A percentile compares a stretch with the other conserved stretches of the same genome.
These are phyloP conservation scores for Zizania palustris DNA, from an alignment of 202 grass and related monocot genomes.

Conservation along the genomic window DNA sequence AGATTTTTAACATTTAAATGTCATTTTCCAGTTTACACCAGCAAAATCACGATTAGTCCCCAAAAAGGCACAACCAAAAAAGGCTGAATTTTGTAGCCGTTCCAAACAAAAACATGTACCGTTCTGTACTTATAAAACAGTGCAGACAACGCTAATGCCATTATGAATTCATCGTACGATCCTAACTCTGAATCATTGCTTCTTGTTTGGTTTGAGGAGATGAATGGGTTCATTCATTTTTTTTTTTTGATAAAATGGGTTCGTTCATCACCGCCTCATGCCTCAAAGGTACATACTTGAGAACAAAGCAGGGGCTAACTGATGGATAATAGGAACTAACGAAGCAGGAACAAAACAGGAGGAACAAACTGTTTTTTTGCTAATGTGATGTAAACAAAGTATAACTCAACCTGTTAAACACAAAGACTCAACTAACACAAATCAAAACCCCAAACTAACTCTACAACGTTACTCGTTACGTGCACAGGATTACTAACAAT, in stretches of 20 bases:
- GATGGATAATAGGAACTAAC: too few species aligned
- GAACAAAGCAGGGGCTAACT: too few species aligned
- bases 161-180: neutral
- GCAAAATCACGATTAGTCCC: conserved; percentile 6
- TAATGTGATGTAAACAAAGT: too few species aligned
- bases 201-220: neutral
- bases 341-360: too few species aligned
- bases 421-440: too few species aligned
- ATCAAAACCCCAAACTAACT: too few species aligned
- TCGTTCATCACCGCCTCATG: neutral
- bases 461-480: too few species aligned
- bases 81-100: neutral
- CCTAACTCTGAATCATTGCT: neutral
- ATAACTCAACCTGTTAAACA: too few species aligned
- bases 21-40: neutral
- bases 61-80: conserved; percentile 21
- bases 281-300: too few species aligned
- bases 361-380: too few species aligned
- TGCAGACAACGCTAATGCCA: neutral
- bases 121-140: neutral
- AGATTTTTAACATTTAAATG: neutral
- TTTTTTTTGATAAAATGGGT: too few species aligned
- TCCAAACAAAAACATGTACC: neutral
- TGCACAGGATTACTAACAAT: too few species aligned
- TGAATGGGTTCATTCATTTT: neutral